phyloP scores from a whole-genome alignment of 306 rosid species.

The Hylodesmum podocarpum region DNA sequence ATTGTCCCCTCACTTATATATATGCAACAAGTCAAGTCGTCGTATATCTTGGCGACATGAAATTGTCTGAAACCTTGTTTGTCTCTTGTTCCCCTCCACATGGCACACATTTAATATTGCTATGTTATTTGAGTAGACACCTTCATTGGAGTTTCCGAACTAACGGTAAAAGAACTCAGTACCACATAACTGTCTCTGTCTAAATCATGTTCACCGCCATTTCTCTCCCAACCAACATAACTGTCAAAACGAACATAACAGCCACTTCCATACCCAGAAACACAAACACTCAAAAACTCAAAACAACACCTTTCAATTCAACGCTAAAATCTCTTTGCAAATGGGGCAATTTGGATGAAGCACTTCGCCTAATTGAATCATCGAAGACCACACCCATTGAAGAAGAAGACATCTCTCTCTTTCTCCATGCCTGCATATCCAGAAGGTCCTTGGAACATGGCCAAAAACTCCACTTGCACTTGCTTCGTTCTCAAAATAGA shows the following conservation, averaged over 20 bases:
- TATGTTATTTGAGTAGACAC: no score
- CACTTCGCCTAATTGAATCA: conserved; percentile 52
- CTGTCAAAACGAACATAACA: conserved; percentile 37
- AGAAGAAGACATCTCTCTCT: conserved; percentile 28
- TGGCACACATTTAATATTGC: not conserved
- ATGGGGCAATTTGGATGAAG: conserved; percentile 52
- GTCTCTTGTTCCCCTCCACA: not conserved
- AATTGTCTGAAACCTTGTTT: not conserved
- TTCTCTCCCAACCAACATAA: conserved; percentile 35
- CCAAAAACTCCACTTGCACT: conserved; percentile 46
- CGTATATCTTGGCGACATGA: no score
- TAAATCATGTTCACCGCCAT: conserved; percentile 49
- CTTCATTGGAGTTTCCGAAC: not conserved
- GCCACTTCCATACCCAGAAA: conserved; percentile 25
- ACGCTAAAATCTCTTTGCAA: conserved; percentile 50
- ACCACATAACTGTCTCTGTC: not conserved
- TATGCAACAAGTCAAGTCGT: no score
- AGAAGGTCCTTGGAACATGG: conserved; percentile 50
- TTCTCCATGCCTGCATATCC: conserved; percentile 61
- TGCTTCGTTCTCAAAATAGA: conserved; percentile 19
- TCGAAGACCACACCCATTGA: conserved; percentile 27
- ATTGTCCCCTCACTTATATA: no score
- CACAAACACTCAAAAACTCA: not conserved
- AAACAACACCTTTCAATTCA: not conserved
- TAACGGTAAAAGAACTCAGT: not conserved